Percentiles rank a stretch among this genome's conserved stretches.
Conservation (phyloP, 345 rosid species). For the Geranium brycei region DNA sequence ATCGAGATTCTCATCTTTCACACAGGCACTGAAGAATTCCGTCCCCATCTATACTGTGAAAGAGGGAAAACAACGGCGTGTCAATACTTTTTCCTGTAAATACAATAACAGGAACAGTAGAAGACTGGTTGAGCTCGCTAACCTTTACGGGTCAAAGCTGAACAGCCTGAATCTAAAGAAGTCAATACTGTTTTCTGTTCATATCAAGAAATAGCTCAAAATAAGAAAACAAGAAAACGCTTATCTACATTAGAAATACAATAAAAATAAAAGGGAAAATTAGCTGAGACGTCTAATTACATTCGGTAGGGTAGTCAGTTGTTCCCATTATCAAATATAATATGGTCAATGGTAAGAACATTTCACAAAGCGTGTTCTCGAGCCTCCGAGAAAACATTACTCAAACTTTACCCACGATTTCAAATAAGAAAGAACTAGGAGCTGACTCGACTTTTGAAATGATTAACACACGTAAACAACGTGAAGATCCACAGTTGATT, state of each 20-base stretch:
- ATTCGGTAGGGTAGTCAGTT: too few species aligned
- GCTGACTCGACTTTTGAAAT: background rate
- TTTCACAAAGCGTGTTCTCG: too few species aligned
- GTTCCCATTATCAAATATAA: too few species aligned
- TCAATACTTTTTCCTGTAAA: background rate
- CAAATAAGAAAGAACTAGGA: background rate
- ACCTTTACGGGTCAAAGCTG: background rate
- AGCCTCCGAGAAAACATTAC: too few species aligned
- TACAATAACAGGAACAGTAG: background rate
- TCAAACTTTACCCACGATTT: background rate
- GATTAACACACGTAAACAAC: background rate
- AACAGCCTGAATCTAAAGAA: background rate
- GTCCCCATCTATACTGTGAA: slow-evolving; percentile 61
- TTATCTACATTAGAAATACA: background rate
- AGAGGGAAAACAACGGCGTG: background rate
- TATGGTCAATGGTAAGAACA: too few species aligned
- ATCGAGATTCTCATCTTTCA: slow-evolving; percentile 79
- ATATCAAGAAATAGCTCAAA: background rate
- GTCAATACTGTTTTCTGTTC: background rate
- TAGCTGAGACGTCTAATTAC: too few species aligned
- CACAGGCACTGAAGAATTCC: slow-evolving; percentile 65
- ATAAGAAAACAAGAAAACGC: background rate
- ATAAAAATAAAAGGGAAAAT: background rate
- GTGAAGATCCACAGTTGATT: background rate
- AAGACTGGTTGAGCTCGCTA: slow-evolving; percentile 2